phyloP scores from a whole-genome alignment of 1,284 basidiomycete genomes.

The Sanguinoderma infundibulare region DNA sequence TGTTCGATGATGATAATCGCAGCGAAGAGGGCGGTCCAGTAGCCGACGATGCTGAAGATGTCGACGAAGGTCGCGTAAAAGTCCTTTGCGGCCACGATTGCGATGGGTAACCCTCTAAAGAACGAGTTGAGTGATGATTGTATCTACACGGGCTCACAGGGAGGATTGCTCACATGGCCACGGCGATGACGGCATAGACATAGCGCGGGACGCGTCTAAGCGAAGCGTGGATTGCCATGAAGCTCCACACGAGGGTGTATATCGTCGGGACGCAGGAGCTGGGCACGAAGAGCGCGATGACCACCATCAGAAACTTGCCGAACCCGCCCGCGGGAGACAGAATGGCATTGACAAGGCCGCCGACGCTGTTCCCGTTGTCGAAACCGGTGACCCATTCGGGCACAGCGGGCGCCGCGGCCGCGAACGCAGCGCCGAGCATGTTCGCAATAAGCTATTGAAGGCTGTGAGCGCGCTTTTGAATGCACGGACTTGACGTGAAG shows the following conservation, averaged over 20 bases:
- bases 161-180: constrained; percentile 66
- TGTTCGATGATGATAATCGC: constrained; percentile 62
- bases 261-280: constrained; percentile 73
- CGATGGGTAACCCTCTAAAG: too few relatives aligned
- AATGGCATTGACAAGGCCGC: constrained; percentile 50
- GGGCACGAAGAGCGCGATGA: constrained; percentile 58
- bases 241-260: constrained; percentile 77
- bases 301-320: constrained; percentile 63
- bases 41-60: constrained; percentile 61
- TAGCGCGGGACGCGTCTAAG: constrained; percentile 71
- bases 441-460: constrained; percentile 57
- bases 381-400: constrained; percentile 64
- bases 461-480: not conserved
- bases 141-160: too few relatives aligned
- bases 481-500: not conserved
- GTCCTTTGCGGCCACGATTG: constrained; percentile 59
- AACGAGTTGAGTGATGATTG: too few relatives aligned
- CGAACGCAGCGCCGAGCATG: constrained; percentile 68
- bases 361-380: constrained; percentile 57
- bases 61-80: constrained; percentile 65
- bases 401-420: constrained; percentile 59
- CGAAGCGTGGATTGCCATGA: constrained; percentile 67
- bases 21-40: constrained; percentile 60
- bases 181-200: constrained; percentile 71
- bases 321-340: constrained; percentile 51